These are phyloP conservation scores for Coemansia sp. DNA, from an alignment of 192 early-diverging fungal genomes.

Conservation along the genomic window DNA sequence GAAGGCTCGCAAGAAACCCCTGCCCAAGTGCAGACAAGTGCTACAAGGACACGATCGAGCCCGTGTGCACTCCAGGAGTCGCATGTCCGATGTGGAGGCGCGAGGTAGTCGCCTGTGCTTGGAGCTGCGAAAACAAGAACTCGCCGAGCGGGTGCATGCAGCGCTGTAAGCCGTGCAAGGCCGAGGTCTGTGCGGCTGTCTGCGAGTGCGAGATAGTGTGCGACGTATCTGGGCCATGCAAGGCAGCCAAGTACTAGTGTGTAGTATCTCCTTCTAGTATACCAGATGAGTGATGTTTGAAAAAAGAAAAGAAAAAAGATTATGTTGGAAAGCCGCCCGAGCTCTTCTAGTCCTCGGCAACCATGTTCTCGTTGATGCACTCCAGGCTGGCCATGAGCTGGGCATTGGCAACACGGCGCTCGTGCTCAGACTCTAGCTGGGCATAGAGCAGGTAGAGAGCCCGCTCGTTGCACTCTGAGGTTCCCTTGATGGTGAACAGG, in stretches of 20 bases:
- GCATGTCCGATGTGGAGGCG: slow-evolving; percentile 10
- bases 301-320: slow-evolving; percentile 3
- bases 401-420: slow-evolving; percentile 62
- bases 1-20: not conserved
- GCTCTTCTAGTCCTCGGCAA: slow-evolving; percentile 25
- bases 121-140: slow-evolving; percentile 11
- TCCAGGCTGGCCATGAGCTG: slow-evolving; percentile 49
- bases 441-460: slow-evolving; percentile 89
- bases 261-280: not conserved
- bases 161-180: slow-evolving; percentile 39
- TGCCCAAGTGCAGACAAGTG: slow-evolving; percentile 26
- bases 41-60: slow-evolving; percentile 15
- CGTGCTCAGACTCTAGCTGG: slow-evolving; percentile 85
- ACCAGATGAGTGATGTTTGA: not conserved
- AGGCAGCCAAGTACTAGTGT: not conserved
- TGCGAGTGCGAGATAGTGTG: slow-evolving; percentile 43
- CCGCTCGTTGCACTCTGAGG: slow-evolving; percentile 81
- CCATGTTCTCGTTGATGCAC: slow-evolving; percentile 48
- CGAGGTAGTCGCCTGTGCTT: slow-evolving; percentile 21
- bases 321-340: not conserved
- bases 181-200: slow-evolving; percentile 11
- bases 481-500: slow-evolving; percentile 89
- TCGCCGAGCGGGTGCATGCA: slow-evolving; percentile 10
- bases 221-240: slow-evolving; percentile 19
- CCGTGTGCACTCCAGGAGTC: slow-evolving; percentile 13